Base-by-base conservation (phyloP, 441 rosid genomes). In the Populus hybrid region DNA sequence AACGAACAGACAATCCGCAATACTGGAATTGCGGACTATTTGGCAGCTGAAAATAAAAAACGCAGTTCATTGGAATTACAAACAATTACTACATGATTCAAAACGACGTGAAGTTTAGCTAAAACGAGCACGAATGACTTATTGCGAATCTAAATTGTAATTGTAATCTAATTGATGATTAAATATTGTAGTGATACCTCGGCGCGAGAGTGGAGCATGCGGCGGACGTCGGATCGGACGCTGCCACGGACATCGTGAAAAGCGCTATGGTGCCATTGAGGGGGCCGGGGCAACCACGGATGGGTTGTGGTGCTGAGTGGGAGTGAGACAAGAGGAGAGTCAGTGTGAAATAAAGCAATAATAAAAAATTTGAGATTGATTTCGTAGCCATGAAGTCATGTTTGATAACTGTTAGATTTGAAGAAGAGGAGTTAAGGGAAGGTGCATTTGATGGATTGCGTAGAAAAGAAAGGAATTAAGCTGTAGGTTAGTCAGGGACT, bases 191-290 rank as follows among this genome's bases (percentile, higher is more conserved):
- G 69, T 11, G 32, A n/a, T 73, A 93, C 99, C 97, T 93, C 97
- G 16, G 99, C 99, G 42, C 98, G 99, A 32, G 99, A 83, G 81
- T 96, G 98, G 61, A 96, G 97, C 94, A 92, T 94, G 76, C 92
- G 95, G 64, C 92, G 95, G 57, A 96, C 93, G 67, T 93, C 95
- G 75, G 97, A 92, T 86, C 97, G 91, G 79, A 94, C 94, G 79
- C 92, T 83, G 36, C 87, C 95, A 64, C 89, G 72, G 83, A 94
- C 98, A 73, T 94, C 99, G 78, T 89, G 98, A 81, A 96, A 94
- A 54, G 99, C 98, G 36, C 94, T 89, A 83, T 95, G 99, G 88
- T 95, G 99, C 99, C 99, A 94, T 72, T 91, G 97, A 73, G 97
- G 86, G 71, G 99, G 36, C 97, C 97, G 4, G 98, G 95, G 66